Evolutionary conservation across 1,139 yeast species (phyloP).

Genomic region (Wickerhamomyces sp.): DNA sequence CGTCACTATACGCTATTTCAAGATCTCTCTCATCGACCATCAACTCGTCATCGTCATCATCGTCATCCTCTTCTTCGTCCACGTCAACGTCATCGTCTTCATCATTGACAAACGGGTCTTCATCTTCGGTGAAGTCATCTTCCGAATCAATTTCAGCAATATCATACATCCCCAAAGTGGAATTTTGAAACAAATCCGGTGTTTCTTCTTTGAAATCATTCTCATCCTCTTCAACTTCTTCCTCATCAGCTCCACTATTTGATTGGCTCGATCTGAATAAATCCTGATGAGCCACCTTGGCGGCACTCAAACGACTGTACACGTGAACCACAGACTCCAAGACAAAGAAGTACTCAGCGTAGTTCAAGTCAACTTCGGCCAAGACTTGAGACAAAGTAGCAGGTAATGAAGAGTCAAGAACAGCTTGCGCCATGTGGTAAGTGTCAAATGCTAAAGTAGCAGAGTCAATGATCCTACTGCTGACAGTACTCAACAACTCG

Average conservation of each 20-base stretch:
- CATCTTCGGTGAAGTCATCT: slow-evolving; percentile 39
- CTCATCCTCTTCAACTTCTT: slow-evolving; percentile 60
- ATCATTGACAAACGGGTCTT: slow-evolving; percentile 32
- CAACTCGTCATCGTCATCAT: slow-evolving; percentile 20
- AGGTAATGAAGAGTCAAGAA: slow-evolving; percentile 58
- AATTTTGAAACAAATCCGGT: slow-evolving; percentile 79
- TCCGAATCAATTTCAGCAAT: slow-evolving; percentile 72
- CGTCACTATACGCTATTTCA: slow-evolving; percentile 38
- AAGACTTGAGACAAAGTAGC: slow-evolving; percentile 46
- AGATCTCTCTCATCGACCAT: slow-evolving; percentile 30
- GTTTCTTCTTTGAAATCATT: slow-evolving; percentile 62
- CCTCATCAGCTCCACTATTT: slow-evolving; percentile 52
- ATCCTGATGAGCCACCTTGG: slow-evolving; percentile 54
- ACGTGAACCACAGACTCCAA: slow-evolving; percentile 38
- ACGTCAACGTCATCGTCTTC: slow-evolving; percentile 34
- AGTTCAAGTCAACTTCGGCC: slow-evolving; percentile 60
- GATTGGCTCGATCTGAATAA: slow-evolving; percentile 45
- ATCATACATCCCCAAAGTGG: slow-evolving; percentile 93
- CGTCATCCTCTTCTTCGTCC: slow-evolving; percentile 25
- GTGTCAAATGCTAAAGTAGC: slow-evolving; percentile 15
- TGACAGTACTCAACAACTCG: slow-evolving; percentile 30
- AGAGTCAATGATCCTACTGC: slow-evolving; percentile 14
- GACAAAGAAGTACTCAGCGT: slow-evolving; percentile 53
- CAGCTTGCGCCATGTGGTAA: slow-evolving; percentile 42
- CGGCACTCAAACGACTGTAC: slow-evolving; percentile 55